Conservation (phyloP, 139 green algal genomes). For the Diplosphaera chodatii region DNA sequence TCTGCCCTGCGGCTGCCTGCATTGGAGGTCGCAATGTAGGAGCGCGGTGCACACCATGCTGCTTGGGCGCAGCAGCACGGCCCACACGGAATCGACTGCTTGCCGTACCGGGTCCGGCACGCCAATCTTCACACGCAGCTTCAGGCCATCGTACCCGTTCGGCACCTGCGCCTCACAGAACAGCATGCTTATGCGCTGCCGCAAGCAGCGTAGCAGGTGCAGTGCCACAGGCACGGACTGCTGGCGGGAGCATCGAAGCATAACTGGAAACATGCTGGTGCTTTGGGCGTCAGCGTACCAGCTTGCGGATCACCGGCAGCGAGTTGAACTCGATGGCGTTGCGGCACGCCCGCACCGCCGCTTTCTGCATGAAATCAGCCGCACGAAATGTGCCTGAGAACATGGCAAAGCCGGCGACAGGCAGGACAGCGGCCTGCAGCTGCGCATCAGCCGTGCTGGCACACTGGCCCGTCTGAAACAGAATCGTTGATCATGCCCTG, state of each 20-base stretch:
- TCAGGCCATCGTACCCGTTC: slow-evolving; percentile 32
- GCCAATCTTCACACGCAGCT: slow-evolving; percentile 37
- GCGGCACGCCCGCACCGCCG: slow-evolving; percentile 27
- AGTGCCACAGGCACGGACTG: no score
- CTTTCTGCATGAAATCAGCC: slow-evolving; percentile 8
- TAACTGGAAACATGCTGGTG: no score
- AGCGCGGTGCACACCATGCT: not conserved
- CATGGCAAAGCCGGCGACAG: no score
- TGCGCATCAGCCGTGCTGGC: no score
- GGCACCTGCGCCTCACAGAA: no score
- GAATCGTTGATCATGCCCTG: not conserved
- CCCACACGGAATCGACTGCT: not conserved
- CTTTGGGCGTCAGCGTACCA: not conserved
- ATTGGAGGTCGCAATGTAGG: not conserved
- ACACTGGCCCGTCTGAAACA: no score
- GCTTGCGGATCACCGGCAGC: slow-evolving; percentile 25
- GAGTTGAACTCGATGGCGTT: slow-evolving; percentile 52
- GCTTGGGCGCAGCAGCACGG: not conserved
- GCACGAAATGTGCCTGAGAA: no score
- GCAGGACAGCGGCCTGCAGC: no score
- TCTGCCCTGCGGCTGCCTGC: no score
- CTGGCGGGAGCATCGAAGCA: no score
- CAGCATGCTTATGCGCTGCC: no score
- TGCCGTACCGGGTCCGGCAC: slow-evolving; percentile 12
- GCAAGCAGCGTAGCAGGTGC: no score